Base-by-base conservation (phyloP, 1,284 basidiomycete genomes). In the Microstroma glucosiphilum region DNA sequence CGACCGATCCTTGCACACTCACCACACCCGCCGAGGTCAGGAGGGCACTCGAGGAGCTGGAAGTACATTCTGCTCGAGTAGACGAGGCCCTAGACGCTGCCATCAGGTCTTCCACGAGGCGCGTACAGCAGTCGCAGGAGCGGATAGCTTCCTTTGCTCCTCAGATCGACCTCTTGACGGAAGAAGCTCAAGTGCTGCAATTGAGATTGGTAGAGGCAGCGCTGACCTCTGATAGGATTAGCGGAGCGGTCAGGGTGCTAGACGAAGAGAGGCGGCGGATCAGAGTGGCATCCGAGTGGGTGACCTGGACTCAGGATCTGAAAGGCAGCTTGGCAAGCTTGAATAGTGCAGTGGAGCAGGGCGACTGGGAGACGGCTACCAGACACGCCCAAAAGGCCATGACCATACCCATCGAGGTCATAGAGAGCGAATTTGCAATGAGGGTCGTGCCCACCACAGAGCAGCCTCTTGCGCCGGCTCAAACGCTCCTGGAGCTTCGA, bases 291-390 rank as follows among this genome's bases (percentile, higher is more conserved):
- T 86, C 85, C 9, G 91, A 93, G 62, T 86, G 90, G 61, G 90
- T 94, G 4, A 86, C 85, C 0, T 88, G 91, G 77, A 88, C 92
- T 54, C 87, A 92, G 81, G 91, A 94, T 68, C 85, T 96, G 70
- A 96, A 93, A 84, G 90, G 89, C 65, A 66, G 80, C 71, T 60
- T 69, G 15, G 6, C 46, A 48, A 23, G 9, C 17, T 83, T 96
- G 8, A 87, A 89, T 64, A 79, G 83, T 0, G 85, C 90, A 6
- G 92, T 97, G 43, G 89, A 91, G 43, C 84, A 83, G 61, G 85
- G 88, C 68, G 96, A 98, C 77, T 99, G 94, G 93, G 94, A 97
- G 78, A 86, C 89, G 15, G 94, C 94, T 0, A 88, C 91, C 0
- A 84, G 90, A 66, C 88, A 92, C 74, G 96, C 93, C 80, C 87